Base-by-base conservation (phyloP, 116 monocot species). In the Posidonia oceanica region DNA sequence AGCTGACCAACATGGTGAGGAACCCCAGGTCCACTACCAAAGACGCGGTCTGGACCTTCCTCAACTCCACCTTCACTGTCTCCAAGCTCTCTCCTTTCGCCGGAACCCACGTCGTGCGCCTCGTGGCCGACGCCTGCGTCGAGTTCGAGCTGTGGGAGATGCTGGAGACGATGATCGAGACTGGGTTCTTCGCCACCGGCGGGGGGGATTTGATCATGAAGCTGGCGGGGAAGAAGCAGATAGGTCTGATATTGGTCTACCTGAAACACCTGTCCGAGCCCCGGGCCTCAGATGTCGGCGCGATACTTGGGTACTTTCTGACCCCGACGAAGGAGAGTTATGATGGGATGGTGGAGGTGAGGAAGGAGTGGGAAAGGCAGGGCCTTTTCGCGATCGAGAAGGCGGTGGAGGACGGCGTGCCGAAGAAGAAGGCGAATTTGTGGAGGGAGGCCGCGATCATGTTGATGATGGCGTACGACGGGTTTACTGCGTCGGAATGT, bases 401-500 rank as follows among this genome's bases (percentile, higher is more conserved):
- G 71, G 80, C 80, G 0, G 77, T 74, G 0, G 66, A 79, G 14
- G 79, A 69, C 54, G 77, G 77, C 7, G 14, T 76, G 20, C 58
- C 81, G 4, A 74, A 74, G 58, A 80, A 85, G 65, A 67, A 71
- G 39, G 53, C 56, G n/a, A 51, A 16, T 60, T 44, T 82, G 20
- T 81, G 83, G n/a, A 83, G 73, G 62, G 80, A 83, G 5, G 85
- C 87, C 40, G 69, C 96, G 4, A 44, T 97, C 62, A 38, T 91
- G 67, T 72, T 97, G 0, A 85, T 89, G 89, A 71, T 97, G 80
- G 88, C 86, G 10, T 74, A 82, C 59, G 91, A 97, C 69, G 83
- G 79, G 6, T 97, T 97, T 75, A 71, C 78, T 2, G 61, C 91
- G 4, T 55, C 84, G 3, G 92, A 97, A 59, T 44, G 78, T 51